A percentile compares a stretch with the other conserved stretches of the same genome.
phyloP scores from a whole-genome alignment of 768 basidiomycete species.

The Lyophyllum shimeji region DNA sequence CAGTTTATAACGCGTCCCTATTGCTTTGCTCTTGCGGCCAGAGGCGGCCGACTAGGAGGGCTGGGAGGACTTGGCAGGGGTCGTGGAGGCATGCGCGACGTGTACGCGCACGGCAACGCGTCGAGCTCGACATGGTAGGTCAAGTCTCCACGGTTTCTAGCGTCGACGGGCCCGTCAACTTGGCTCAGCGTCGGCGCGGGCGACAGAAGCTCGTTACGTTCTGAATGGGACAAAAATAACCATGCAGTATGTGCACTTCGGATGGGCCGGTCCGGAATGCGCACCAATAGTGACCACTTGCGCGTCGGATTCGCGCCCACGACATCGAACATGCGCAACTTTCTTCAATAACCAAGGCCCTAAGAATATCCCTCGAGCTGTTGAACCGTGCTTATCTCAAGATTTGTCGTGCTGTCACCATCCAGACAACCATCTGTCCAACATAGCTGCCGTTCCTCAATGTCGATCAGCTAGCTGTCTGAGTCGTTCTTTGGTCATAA shows the following conservation, averaged over 20 bases:
- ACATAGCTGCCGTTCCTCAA: neutral
- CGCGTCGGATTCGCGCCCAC: too few species aligned
- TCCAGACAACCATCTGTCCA: conserved; percentile 6
- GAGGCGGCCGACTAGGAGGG: conserved; percentile 5
- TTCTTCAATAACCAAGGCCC: too few species aligned
- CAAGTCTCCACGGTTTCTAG: neutral
- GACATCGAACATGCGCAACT: too few species aligned
- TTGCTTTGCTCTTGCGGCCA: neutral
- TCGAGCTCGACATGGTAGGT: neutral
- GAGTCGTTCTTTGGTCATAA: too few species aligned
- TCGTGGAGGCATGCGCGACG: neutral
- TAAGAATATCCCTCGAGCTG: too few species aligned
- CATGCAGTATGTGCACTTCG: neutral
- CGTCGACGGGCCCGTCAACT: neutral
- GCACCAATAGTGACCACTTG: too few species aligned
- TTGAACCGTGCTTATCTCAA: neutral
- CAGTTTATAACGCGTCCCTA: neutral
- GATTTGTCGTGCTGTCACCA: conserved; percentile 1
- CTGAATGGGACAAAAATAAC: neutral
- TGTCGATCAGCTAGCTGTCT: too few species aligned
- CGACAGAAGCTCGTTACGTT: neutral
- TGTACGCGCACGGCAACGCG: neutral
- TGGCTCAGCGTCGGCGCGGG: neutral
- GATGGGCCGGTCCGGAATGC: neutral
- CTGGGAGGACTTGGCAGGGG: neutral